Evolutionary conservation across 129 eudicot species (phyloP), one percentile per base, ranked within the genome.

Genomic region (Sambucus nigra): DNA sequence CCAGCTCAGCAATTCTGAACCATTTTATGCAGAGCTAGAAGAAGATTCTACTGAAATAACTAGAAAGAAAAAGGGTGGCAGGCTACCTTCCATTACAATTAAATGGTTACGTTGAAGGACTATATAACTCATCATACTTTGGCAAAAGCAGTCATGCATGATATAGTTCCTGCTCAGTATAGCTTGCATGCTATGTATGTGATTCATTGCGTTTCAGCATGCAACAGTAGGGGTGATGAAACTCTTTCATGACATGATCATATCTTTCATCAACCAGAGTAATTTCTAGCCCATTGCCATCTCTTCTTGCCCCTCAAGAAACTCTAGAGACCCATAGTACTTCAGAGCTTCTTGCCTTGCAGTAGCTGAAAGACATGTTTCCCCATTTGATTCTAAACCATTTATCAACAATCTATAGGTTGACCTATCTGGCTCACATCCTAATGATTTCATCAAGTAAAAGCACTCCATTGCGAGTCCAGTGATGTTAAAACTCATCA

Each of bases 391-490:
- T 61, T 77, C 77, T 47, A 80, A 74, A 46, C 77, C 69, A 24
- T 40, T 51, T 26, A 81, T 71, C 47, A 85, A 59, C 20, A 72
- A 58, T 61, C 64, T 73, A 51, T 68, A 81, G 17, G 85, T 70
- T 51, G 51, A 55, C 64, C 77, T 80, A 74, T 84, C 88, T 2
- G 85, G 86, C 32, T 80, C 89, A 33, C 94, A 73, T 32, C 66
- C 70, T 18, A 61, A 32, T 51, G 75, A 75, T 69, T 84, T 86
- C 92, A 86, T 81, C 69, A 86, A 70, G 74, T 72, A 68, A 47
- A 67, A 78, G 66, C 83, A 69, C 54, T 75, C 79, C 69, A 78
- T 66, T 17, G 75, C 72, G 14, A 58, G 68, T 45, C 60, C 48
- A 47, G 76, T 50, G 47, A 75, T 68, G 53, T 76, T 73, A 52